Conservation (phyloP, 306 rosid species). For the Cicer pinnatifidum region DNA sequence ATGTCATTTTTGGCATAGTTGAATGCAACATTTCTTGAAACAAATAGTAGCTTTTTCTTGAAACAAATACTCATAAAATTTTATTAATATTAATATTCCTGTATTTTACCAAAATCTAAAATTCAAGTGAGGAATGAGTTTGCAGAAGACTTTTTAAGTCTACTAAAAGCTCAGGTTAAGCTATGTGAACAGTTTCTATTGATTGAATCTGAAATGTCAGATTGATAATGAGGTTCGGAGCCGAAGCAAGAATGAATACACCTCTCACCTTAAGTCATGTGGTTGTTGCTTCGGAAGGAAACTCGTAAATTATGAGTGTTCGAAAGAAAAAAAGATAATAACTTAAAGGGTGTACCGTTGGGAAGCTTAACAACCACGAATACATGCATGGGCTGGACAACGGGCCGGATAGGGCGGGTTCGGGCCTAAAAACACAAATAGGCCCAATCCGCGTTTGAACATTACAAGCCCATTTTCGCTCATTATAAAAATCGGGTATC, state of each 20-base stretch:
- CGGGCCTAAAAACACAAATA: too few relatives aligned
- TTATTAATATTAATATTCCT: neutral
- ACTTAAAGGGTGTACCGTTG: conserved; percentile 2
- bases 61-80: neutral
- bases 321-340: neutral
- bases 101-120: neutral
- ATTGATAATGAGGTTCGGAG: neutral
- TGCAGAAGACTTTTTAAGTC: conserved; percentile 46
- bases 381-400: neutral
- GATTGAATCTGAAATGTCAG: conserved; percentile 29
- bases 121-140: conserved; percentile 54
- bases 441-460: too few relatives aligned
- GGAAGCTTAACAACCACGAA: conserved; percentile 28
- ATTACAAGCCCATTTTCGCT: too few relatives aligned
- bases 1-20: too few relatives aligned
- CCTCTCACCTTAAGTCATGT: too few relatives aligned
- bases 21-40: too few relatives aligned
- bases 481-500: too few relatives aligned
- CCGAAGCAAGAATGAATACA: too few relatives aligned
- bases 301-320: conserved; percentile 12
- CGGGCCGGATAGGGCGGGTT: too few relatives aligned
- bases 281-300: conserved; percentile 25
- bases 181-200: conserved; percentile 41
- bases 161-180: conserved; percentile 51
- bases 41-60: too few relatives aligned